Evolutionary conservation across 352 stramenopile genomes (phyloP).

Genomic region (Phytophthora fragariaefolia): DNA sequence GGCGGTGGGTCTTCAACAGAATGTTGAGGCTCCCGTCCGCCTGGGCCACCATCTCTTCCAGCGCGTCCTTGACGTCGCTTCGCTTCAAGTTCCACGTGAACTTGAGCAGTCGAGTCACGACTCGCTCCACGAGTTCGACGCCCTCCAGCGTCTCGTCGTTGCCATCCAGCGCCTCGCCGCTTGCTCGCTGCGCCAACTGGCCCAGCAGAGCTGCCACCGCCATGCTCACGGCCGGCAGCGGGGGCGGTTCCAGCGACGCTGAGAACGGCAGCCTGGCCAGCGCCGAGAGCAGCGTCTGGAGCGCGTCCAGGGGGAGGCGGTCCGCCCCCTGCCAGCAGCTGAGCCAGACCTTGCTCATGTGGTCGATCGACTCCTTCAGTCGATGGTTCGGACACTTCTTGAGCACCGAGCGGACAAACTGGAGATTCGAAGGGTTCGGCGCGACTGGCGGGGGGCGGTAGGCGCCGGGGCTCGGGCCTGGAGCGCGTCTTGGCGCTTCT

Average conservation of each 20-base stretch:
- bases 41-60: constrained; percentile 67
- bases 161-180: constrained; percentile 40
- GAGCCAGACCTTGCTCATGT: constrained; percentile 47
- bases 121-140: constrained; percentile 52
- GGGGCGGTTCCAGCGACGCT: constrained; percentile 38
- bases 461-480: background rate
- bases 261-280: constrained; percentile 60
- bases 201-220: constrained; percentile 39
- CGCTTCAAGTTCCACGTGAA: constrained; percentile 72
- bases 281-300: constrained; percentile 52
- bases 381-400: constrained; percentile 49
- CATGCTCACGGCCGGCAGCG: constrained; percentile 37
- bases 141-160: constrained; percentile 45
- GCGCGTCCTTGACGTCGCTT: constrained; percentile 58
- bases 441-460: constrained; percentile 6
- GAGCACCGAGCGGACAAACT: constrained; percentile 56
- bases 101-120: constrained; percentile 57
- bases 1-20: constrained; percentile 57
- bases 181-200: constrained; percentile 12
- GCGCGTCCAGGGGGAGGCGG: constrained; percentile 41
- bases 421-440: constrained; percentile 38
- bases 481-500: background rate
- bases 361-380: constrained; percentile 43
- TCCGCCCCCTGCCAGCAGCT: constrained; percentile 52
- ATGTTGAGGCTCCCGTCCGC: constrained; percentile 51